A percentile compares a stretch with the other conserved stretches of the same genome.
Evolutionary conservation across 208 protist species (phyloP).

Genomic region (Crithidia sp.): DNA sequence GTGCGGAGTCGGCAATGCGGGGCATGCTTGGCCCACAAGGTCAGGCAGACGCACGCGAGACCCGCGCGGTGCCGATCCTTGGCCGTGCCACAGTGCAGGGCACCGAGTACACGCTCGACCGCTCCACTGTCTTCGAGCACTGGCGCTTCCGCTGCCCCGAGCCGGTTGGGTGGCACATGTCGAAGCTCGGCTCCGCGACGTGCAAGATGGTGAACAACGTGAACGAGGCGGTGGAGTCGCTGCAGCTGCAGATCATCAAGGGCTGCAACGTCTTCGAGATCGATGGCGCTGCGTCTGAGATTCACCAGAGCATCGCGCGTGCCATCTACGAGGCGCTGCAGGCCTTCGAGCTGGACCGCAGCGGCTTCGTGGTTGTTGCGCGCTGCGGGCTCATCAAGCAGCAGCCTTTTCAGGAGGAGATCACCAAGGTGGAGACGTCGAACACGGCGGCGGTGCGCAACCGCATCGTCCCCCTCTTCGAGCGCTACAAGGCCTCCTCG

Average conservation of each 20-base stretch:
- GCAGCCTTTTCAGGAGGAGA: slow-evolving; percentile 81
- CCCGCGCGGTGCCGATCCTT: slow-evolving; percentile 80
- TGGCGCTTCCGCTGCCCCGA: slow-evolving; percentile 72
- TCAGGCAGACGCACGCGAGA: slow-evolving; percentile 76
- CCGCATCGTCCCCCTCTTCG: slow-evolving; percentile 86
- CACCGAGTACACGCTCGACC: slow-evolving; percentile 79
- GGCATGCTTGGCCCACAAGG: slow-evolving; percentile 87
- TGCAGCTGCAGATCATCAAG: slow-evolving; percentile 91
- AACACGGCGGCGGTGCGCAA: slow-evolving; percentile 81
- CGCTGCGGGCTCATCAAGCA: slow-evolving; percentile 81
- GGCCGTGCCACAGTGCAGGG: slow-evolving; percentile 73
- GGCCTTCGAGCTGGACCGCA: slow-evolving; percentile 90
- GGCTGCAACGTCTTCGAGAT: slow-evolving; percentile 90
- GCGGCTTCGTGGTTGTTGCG: slow-evolving; percentile 80
- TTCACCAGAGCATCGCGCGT: slow-evolving; percentile 79
- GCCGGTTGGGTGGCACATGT: slow-evolving; percentile 84
- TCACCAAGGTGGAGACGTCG: slow-evolving; percentile 73
- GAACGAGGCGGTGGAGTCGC: slow-evolving; percentile 80
- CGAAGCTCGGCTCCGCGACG: slow-evolving; percentile 78
- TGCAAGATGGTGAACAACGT: slow-evolving; percentile 90
- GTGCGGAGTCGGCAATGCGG: slow-evolving; percentile 76
- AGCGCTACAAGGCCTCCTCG: slow-evolving; percentile 87
- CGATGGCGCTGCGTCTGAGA: slow-evolving; percentile 78
- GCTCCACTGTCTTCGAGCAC: slow-evolving; percentile 87
- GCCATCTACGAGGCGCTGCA: slow-evolving; percentile 80